Conservation (phyloP, 768 basidiomycete genomes). For the Podaxis carcinomalis region DNA sequence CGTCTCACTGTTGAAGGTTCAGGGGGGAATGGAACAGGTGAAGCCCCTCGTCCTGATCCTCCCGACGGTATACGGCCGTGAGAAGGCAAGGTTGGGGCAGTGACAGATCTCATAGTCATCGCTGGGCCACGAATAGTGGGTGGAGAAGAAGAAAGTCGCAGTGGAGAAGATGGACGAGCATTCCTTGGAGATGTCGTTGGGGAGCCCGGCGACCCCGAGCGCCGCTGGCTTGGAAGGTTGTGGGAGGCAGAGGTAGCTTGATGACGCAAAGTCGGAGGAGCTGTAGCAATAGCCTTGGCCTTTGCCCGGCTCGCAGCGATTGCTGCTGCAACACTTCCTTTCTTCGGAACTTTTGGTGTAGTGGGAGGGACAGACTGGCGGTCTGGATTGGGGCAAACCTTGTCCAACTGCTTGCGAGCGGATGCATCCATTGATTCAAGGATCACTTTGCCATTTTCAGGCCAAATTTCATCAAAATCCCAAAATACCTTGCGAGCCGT, state of each 20-base stretch:
- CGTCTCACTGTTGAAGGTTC: slow-evolving; percentile 33
- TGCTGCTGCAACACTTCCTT: slow-evolving; percentile 78
- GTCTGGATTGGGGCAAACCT: slow-evolving; percentile 66
- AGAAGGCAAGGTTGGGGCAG: slow-evolving; percentile 25
- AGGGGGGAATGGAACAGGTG: slow-evolving; percentile 38
- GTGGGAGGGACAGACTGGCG: slow-evolving; percentile 36
- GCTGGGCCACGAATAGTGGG: slow-evolving; percentile 40
- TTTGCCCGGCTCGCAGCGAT: slow-evolving; percentile 90
- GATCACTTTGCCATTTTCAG: slow-evolving; percentile 58
- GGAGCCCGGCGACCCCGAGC: slow-evolving; percentile 35
- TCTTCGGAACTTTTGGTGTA: slow-evolving; percentile 61
- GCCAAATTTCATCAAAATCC: slow-evolving; percentile 76
- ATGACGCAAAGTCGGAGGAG: slow-evolving; percentile 76
- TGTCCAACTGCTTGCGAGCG: slow-evolving; percentile 82
- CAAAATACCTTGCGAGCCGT: slow-evolving; percentile 72
- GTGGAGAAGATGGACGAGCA: slow-evolving; percentile 42
- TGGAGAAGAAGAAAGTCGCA: slow-evolving; percentile 44
- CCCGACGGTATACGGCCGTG: slow-evolving; percentile 38
- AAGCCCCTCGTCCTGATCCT: slow-evolving; percentile 25
- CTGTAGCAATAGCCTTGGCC: slow-evolving; percentile 77
- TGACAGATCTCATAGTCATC: slow-evolving; percentile 40
- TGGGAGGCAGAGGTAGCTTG: slow-evolving; percentile 76
- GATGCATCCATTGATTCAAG: slow-evolving; percentile 62
- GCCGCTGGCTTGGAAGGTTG: slow-evolving; percentile 39
- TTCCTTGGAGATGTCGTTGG: slow-evolving; percentile 32